These are phyloP conservation scores for Tetracladium setigerum DNA, from an alignment of 495 filamentous ascomycete genomes.

Conservation along the genomic window DNA sequence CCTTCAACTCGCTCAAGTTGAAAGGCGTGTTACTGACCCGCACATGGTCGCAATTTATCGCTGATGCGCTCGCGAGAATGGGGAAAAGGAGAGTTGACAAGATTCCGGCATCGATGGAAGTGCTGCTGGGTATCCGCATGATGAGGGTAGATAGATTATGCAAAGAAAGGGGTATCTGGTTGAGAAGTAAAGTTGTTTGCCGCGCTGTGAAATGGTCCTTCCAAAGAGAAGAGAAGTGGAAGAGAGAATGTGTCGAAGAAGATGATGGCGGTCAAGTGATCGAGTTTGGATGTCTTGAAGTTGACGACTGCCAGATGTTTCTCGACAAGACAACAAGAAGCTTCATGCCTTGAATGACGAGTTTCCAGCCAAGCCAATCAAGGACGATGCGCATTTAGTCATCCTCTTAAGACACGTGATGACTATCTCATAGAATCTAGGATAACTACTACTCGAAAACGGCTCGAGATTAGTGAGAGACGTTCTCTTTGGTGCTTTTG, in stretches of 20 bases:
- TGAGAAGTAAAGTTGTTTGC: not conserved
- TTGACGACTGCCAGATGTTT: too few species aligned
- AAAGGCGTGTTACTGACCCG: constrained; percentile 49
- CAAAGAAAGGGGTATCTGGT: not conserved
- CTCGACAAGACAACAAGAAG: too few species aligned
- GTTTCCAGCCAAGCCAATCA: too few species aligned
- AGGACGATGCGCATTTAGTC: too few species aligned
- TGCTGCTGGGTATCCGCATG: constrained; percentile 20
- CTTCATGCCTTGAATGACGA: too few species aligned
- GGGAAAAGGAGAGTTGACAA: constrained; percentile 40
- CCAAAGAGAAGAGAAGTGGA: not conserved
- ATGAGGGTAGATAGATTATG: not conserved
- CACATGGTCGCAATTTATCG: constrained; percentile 58
- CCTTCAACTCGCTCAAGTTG: constrained; percentile 57
- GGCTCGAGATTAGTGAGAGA: too few species aligned
- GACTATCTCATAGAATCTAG: too few species aligned
- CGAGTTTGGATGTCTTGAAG: not conserved
- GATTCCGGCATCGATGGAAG: constrained; percentile 22
- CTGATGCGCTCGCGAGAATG: constrained; percentile 32
- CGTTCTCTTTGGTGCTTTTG: too few species aligned
- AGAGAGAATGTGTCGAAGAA: not conserved
- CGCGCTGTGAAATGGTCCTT: not conserved
- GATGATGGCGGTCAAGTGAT: not conserved
- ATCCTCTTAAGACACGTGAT: too few species aligned
- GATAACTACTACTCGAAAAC: too few species aligned